Base-by-base conservation (phyloP, 2,329 filamentous ascomycete species). In the Mycosphaerella arachidis region DNA sequence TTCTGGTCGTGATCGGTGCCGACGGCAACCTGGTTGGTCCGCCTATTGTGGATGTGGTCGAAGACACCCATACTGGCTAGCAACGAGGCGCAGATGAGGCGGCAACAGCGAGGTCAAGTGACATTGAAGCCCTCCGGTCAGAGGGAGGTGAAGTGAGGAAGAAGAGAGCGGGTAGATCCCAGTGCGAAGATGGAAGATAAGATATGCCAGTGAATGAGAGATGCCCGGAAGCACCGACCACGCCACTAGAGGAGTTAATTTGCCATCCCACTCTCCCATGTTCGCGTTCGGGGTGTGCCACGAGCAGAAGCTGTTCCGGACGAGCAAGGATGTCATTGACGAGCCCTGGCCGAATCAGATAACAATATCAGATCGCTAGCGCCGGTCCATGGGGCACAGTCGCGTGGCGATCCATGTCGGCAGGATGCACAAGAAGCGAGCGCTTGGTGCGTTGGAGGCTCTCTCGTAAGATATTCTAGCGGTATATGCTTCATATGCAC, bases 111-210 rank as follows among this genome's bases (percentile, higher is more conserved):
- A 16, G n/a, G 29, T 13, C 13, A 48, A 46, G 53, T 12, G 10
- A 16, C 46, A 50, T 9, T n/a, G 10, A 27, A 50, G 46, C 46
- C 6, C 46, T 56, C 16, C 6, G 33, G 30, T 27, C 20, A 20
- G 20, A 18, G 31, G 20, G 5, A 51, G 48, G 50, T 31, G 48
- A 51, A 20, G 24, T 31, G 37, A 9, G 43, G 35, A 30, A 37
- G 29, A 18, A 29, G 30, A 37, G 29, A 29, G 46, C 56, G 56
- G 56, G 56, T 58, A 58, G 56, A 58, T 58, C 56, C 56, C 33
- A 58, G 35, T n/a, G 50, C 33, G 40, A 35, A 52, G 50, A 52
- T 35, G 33, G 33, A 31, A 58, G 56, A 58, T 58, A 58, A 58
- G 56, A 58, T 58, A 52, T 46, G 31, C 13, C 18, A 37, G 43